Evolutionary conservation across 2,329 filamentous ascomycete genomes (phyloP), one percentile per base, ranked within the genome.

Genomic region (Penicillium janthinellum): DNA sequence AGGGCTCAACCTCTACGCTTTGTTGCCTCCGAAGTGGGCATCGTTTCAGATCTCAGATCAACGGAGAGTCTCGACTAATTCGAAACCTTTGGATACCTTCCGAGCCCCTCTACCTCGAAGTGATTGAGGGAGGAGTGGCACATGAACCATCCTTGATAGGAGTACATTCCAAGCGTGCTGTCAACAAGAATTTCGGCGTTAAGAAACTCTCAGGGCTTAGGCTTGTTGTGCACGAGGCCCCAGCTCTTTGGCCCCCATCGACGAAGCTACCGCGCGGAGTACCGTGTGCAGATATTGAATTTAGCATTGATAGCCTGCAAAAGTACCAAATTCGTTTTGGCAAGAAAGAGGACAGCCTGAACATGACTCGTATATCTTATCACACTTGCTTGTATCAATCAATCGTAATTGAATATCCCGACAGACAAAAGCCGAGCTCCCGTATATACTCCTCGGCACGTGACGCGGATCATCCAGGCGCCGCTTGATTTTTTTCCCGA

Each of bases 401-500:
- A 31, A 10, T 31, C 31, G 31, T 8, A 8, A 31, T 31, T 10
- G 7, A 31, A 45, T n/a, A 28, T 45, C 14, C 28, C 10, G 42
- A 10, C 28, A 48, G 28, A 48, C 28, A 35, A 48, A 35, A 38
- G 44, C 22, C 44, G 17, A 38, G 42, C 42, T 45, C 2, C 14
- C 7, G 12, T 15, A 28, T 54, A 54, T 44, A 52, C 12, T 20
- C 35, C 39, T 12, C 10, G 14, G 47, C 66, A 68, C 64, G 66
- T 68, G 66, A 50, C 5, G 11, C 61, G 64, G 66, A 62, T 58
- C 58, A 61, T 60, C 51, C 35, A 47, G 37, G 50, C 52, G 42
- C 61, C 61, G 60, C 48, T 42, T 47, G 47, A 62, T 62, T 66
- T 67, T 68, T 68, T 68, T 66, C 62, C 51, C 58, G 58, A 57